Evolutionary conservation across 352 stramenopile genomes (phyloP), one percentile per base, ranked within the genome.

Genomic region (Blastocystis sp.): DNA sequence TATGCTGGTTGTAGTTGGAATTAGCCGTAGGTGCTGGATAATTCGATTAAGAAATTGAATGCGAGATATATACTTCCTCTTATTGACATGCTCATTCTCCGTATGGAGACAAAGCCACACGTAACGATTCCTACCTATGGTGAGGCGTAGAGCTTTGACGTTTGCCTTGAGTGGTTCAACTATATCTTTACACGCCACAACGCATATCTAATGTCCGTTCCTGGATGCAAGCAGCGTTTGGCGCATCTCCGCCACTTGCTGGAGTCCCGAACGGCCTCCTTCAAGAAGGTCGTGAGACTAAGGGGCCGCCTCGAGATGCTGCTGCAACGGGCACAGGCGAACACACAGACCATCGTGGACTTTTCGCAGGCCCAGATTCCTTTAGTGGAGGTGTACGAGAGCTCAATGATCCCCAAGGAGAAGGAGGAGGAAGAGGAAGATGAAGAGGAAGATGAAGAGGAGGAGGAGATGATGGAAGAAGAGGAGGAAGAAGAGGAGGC

Each of bases 201-300:
- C 60, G 11, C 69, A 1, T 79, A 62, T 79, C 43, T 79, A 10
- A 79, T 79, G 69, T 62, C 43, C 5, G 69, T 79, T 41, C 69
- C 69, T 23, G 48, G 60, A 62, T 11, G 10, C 5, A n/a, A 28
- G 2, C 23, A 64, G 41, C 48, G 56, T 21, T 17, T 79, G 21
- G 2, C 11, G 19, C 60, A 45, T 17, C 52, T 79, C 14, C 56
- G 11, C 3, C 43, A 64, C 14, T 43, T 79, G 7, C 69, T 79
- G 56, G 41, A 62, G n/a, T 41, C 62, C 17, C 48, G 69, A 21
- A 43, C 19, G 10, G 41, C 38, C 17, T 79, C 69, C 3, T 79
- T 40, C 52, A 79, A 79, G 41, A 79, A 64, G 28, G 62, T 79
- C 0, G 10, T 79, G 40, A 23, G 38, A 17, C 56, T 79, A 38